Conservation (phyloP, 768 basidiomycete genomes). For the Ephemerocybe angulata region DNA sequence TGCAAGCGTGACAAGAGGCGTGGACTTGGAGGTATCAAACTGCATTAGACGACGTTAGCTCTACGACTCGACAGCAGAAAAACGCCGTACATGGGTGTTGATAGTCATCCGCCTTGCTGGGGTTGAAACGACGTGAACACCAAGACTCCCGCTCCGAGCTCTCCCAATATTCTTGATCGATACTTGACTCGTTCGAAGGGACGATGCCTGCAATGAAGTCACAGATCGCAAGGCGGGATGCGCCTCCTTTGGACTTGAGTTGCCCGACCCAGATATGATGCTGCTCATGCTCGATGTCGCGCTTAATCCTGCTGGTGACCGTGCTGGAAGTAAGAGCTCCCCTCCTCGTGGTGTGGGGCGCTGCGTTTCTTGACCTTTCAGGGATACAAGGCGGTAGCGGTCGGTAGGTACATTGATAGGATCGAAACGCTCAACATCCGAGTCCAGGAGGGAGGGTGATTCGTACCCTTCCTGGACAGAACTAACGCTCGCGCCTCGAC, state of each 20-base stretch:
- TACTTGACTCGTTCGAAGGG: background rate
- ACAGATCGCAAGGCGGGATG: constrained; percentile 11
- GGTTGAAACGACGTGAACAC: constrained; percentile 35
- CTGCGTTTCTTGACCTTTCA: constrained; percentile 43
- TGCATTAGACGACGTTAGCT: background rate
- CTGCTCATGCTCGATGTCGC: constrained; percentile 35
- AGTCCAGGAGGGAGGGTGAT: constrained; percentile 37
- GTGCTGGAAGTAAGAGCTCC: constrained; percentile 60
- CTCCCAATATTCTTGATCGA: constrained; percentile 31
- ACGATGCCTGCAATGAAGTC: constrained; percentile 15
- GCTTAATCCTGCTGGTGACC: constrained; percentile 37
- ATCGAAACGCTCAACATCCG: constrained; percentile 53
- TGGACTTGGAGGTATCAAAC: background rate
- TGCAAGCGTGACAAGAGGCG: constrained; percentile 51
- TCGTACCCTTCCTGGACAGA: constrained; percentile 40
- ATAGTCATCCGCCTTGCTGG: constrained; percentile 31
- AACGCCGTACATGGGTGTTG: constrained; percentile 33
- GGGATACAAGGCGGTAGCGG: constrained; percentile 44
- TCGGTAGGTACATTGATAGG: constrained; percentile 35
- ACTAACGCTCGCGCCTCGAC: constrained; percentile 55
- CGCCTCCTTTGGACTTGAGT: constrained; percentile 20
- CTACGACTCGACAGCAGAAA: background rate
- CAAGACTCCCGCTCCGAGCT: constrained; percentile 60
- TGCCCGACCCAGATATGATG: constrained; percentile 32
- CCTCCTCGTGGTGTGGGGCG: constrained; percentile 48